Base-by-base conservation (phyloP, 176 grass and related monocot species). In the Triticum dicoccoides region DNA sequence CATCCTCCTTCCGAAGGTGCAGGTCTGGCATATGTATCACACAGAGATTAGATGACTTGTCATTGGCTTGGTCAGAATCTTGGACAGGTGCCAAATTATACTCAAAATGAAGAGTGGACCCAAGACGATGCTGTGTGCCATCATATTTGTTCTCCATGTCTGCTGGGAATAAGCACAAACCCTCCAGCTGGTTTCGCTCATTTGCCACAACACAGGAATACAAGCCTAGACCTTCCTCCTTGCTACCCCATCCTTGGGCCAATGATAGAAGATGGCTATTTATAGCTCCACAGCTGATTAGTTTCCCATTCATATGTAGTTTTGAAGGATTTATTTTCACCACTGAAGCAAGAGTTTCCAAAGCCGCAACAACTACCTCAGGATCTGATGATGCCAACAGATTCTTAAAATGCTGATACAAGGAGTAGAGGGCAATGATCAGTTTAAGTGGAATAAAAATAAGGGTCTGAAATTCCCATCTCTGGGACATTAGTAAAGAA, bases 321-420 rank as follows among this genome's bases (percentile, higher is more conserved):
- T 98, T 98, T 76, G 97, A 98, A 58, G 93, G 91, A 85, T 96
- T 98, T 87, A 98, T 94, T 91, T 91, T 96, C 66, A 98, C 97
- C 87, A 96, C 52, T 10, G 92, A 90, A 73, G 81, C 91, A 66
- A 98, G 94, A 47, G 92, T 95, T 89, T 98, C 97, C 91, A 98
- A 94, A 76, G 94, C 87, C 51, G 87, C 93, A 58, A 96, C 88
- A 82, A 98, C 90, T 85, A 98, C 87, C 85, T 98, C 97, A 82
- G 97, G 92, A 78, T 98, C 97, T 67, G 92, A 85, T 37, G 97
- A 98, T 69, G 94, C 90, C 85, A 98, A 87, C 29, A 98, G 90
- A 86, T 92, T 86, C 85, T 94, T 98, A 79, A 98, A 91, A 80
- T 96, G 92, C 97, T 98, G 90, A 82, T 76, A 89, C 17, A 82